Conservation (phyloP, 305 asterid species). For the Striga hermonthica region DNA sequence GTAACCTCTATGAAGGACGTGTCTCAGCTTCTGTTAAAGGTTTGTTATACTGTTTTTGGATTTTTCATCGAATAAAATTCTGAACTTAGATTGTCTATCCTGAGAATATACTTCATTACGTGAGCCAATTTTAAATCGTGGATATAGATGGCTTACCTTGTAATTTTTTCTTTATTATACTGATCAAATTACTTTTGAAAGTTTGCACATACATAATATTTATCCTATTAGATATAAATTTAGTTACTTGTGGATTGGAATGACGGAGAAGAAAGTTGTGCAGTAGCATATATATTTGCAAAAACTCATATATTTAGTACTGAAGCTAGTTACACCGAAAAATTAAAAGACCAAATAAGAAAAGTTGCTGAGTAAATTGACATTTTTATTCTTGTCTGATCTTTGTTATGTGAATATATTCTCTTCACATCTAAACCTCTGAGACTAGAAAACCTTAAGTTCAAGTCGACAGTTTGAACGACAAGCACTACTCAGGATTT, state of each 20-base stretch:
- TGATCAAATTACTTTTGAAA: constrained; percentile 24
- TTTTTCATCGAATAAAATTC: constrained; percentile 12
- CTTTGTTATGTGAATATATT: neutral
- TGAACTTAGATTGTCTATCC: constrained; percentile 17
- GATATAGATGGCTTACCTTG: constrained; percentile 23
- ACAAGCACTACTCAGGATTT: neutral
- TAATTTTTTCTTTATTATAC: constrained; percentile 11
- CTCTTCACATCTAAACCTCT: neutral
- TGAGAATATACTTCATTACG: constrained; percentile 11
- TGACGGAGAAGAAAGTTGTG: constrained; percentile 8
- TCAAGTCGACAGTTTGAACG: neutral
- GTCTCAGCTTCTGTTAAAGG: constrained; percentile 85
- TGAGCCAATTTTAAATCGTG: constrained; percentile 8
- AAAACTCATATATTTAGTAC: neutral
- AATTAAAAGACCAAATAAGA: neutral
- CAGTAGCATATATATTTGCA: neutral
- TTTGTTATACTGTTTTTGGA: constrained; percentile 30
- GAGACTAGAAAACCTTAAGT: neutral
- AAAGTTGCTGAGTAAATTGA: too few species aligned
- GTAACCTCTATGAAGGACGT: constrained; percentile 87
- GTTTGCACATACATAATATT: too few species aligned
- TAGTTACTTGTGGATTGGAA: constrained; percentile 22
- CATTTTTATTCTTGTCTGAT: neutral
- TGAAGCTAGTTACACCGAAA: constrained; percentile 16
- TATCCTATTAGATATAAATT: neutral